Evolutionary conservation across 139 green algal genomes (phyloP).

Genomic region (Chlorokybus atmophyticus): DNA sequence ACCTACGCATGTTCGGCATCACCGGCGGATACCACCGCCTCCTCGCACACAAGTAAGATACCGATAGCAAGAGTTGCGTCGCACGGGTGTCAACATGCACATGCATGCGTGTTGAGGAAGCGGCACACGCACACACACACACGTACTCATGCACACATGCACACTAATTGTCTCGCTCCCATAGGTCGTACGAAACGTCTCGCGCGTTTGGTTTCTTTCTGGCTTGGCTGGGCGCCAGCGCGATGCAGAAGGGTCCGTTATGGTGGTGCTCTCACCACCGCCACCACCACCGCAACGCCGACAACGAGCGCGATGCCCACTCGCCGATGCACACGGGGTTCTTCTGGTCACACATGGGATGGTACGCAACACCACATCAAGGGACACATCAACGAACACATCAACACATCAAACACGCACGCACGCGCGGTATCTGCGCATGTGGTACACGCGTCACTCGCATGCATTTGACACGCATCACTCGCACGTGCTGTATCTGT

Average conservation of each 20-base stretch:
- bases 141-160: no score
- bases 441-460: no score
- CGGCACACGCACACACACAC: no score
- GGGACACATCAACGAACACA: background rate
- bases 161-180: background rate
- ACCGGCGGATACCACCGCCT: constrained; percentile 27
- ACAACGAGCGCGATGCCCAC: constrained; percentile 21
- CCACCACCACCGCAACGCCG: constrained; percentile 23
- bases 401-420: background rate
- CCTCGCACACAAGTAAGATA: constrained; percentile 25
- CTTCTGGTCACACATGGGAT: constrained; percentile 26
- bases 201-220: constrained; percentile 8
- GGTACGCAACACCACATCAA: constrained; percentile 3
- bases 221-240: constrained; percentile 4
- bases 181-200: constrained; percentile 20
- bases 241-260: constrained; percentile 21
- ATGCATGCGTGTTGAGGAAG: no score
- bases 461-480: no score
- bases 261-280: constrained; percentile 25
- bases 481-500: no score
- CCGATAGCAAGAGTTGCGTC: no score
- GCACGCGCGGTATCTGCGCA: no score
- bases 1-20: constrained; percentile 25
- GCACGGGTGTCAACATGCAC: no score
- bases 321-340: constrained; percentile 20